Base-by-base conservation (phyloP, 2,329 filamentous ascomycete genomes). In the Sporothrix mexicana region DNA sequence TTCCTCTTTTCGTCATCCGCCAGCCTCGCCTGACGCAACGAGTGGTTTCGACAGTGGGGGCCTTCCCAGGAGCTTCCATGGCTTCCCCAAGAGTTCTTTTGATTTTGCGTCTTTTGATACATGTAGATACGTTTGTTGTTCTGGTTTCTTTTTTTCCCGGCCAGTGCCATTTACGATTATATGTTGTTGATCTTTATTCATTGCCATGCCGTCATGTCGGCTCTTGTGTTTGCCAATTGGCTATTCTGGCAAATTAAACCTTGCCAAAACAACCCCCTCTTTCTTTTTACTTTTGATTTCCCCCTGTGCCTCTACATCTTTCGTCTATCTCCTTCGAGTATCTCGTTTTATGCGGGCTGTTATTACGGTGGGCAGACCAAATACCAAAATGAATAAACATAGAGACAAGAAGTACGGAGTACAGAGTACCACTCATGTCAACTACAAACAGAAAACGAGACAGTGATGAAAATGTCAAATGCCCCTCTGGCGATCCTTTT, bases 21-120 rank as follows among this genome's bases (percentile, higher is more conserved):
- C 67, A 69, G 67, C 49, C 51, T 69, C 67, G 67, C 67, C 67
- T 47, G 67, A 23, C 67, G 51, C 67, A 51, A 25, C 47, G 66
- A 67, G 3, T 67, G 23, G 45, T 51, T 13, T 36, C 45, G 45
- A 66, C 41, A 47, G 61, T 66, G 61, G 61, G 59, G 41, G 20
- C n/a, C 15, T 10, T 47, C 30, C 30, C 6, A 5, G 47, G 61
- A 66, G 61, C 61, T 66, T 47, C 61, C 61, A 47, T 36, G 30
- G 30, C 30, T 36, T 36, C 30, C 30, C 7, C 30, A 7, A 36
- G 30, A 36, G 30, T 36, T 36, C 30, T 36, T 36, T 36, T 36
- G 2, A 36, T 66, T 17, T 25, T 10, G 41, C 59, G 23, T 25
- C 61, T 47, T 47, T 66, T 47, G 41, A 17, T 25, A 25, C 12